Conservation (phyloP, 2,329 filamentous ascomycete species). For the Colletotrichum godetiae region DNA sequence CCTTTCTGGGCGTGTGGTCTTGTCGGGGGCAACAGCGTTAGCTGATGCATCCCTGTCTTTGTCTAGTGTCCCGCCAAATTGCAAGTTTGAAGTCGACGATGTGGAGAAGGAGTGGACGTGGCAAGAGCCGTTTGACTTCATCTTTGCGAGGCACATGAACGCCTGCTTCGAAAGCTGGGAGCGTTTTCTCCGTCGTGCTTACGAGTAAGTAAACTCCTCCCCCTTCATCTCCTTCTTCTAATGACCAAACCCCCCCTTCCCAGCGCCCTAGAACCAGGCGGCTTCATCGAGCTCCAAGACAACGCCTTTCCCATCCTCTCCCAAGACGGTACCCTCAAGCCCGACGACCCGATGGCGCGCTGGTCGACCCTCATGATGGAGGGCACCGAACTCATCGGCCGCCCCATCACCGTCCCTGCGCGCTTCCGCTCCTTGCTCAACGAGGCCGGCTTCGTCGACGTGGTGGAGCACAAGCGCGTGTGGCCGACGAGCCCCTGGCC, state of each 20-base stretch:
- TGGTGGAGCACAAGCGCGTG: slow-evolving; percentile 43
- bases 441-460: slow-evolving; percentile 48
- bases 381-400: slow-evolving; percentile 42
- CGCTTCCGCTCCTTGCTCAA: slow-evolving; percentile 41
- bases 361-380: slow-evolving; percentile 46
- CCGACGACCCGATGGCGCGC: slow-evolving; percentile 41
- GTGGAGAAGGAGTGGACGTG: slow-evolving; percentile 41
- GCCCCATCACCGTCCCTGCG: slow-evolving; percentile 41
- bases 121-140: slow-evolving; percentile 44
- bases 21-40: too few species aligned
- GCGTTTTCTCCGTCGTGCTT: slow-evolving; percentile 37
- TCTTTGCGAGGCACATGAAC: slow-evolving; percentile 46
- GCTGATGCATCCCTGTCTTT: not conserved
- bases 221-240: not conserved
- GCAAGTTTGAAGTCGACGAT: slow-evolving; percentile 46
- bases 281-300: slow-evolving; percentile 48
- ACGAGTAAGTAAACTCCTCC: slow-evolving; percentile 13
- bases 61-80: slow-evolving; percentile 43
- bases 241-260: slow-evolving; percentile 18
- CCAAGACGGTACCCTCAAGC: slow-evolving; percentile 45
- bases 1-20: not conserved
- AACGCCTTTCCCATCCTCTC: slow-evolving; percentile 41
- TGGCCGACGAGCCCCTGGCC: slow-evolving; percentile 52
- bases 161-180: slow-evolving; percentile 42
- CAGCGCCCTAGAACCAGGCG: slow-evolving; percentile 45